These are phyloP conservation scores for Sugiyamaella novakii DNA, from an alignment of 1,139 yeast genomes.

Conservation along the genomic window DNA sequence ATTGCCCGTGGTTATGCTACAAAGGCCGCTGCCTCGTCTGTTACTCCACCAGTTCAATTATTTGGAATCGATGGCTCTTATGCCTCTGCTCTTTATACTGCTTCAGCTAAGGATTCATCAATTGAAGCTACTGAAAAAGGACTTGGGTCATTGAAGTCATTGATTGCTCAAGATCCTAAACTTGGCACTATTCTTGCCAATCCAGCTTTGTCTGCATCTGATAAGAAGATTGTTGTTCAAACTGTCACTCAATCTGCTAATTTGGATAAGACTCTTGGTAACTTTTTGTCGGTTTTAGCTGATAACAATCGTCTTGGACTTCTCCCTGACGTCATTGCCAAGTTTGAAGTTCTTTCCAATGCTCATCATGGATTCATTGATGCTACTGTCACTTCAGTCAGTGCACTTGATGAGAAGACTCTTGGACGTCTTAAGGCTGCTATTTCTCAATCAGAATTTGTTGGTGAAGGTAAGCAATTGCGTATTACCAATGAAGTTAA, in stretches of 20 bases:
- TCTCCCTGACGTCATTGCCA: slow-evolving; percentile 64
- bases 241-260: slow-evolving; percentile 56
- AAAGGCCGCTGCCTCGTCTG: slow-evolving; percentile 58
- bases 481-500: slow-evolving; percentile 79
- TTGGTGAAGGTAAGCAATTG: slow-evolving; percentile 84
- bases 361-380: slow-evolving; percentile 91
- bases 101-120: slow-evolving; percentile 81
- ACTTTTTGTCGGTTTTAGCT: slow-evolving; percentile 82
- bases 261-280: slow-evolving; percentile 74
- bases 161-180: slow-evolving; percentile 65
- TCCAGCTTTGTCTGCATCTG: slow-evolving; percentile 80
- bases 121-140: slow-evolving; percentile 73
- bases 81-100: slow-evolving; percentile 92
- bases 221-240: slow-evolving; percentile 71
- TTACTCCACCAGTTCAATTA: slow-evolving; percentile 84
- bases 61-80: slow-evolving; percentile 96
- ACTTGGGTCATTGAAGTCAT: slow-evolving; percentile 58
- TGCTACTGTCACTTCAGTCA: slow-evolving; percentile 89
- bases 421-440: slow-evolving; percentile 80
- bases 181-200: slow-evolving; percentile 64
- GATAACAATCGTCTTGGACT: slow-evolving; percentile 91
- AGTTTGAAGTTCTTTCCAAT: slow-evolving; percentile 77
- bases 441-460: slow-evolving; percentile 74
- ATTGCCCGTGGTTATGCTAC: slow-evolving; percentile 45
- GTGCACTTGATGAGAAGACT: slow-evolving; percentile 77